A percentile compares a stretch with the other conserved stretches of the same genome.
phyloP scores from a whole-genome alignment of 306 rosid species.

The Delonix regia region DNA sequence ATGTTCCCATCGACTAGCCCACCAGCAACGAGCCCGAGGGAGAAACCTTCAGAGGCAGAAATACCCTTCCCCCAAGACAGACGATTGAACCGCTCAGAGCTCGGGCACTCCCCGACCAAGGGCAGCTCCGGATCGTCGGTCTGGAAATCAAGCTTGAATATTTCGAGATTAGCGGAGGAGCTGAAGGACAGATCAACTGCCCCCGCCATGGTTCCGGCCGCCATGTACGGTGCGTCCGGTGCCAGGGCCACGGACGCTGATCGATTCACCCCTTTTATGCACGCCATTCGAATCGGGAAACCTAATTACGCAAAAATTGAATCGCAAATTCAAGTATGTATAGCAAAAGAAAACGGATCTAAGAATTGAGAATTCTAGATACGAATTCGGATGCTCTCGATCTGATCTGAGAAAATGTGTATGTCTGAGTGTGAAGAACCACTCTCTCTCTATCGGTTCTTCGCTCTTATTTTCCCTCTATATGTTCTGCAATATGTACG shows the following conservation, averaged over 20 bases:
- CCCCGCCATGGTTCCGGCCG: slow-evolving; percentile 98
- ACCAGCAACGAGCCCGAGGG: slow-evolving; percentile 89
- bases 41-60: slow-evolving; percentile 58
- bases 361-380: neutral
- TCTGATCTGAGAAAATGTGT: slow-evolving; percentile 20
- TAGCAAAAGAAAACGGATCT: neutral
- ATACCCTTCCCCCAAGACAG: slow-evolving; percentile 76
- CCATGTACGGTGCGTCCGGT: slow-evolving; percentile 94
- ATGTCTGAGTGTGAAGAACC: neutral
- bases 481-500: neutral
- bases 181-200: slow-evolving; percentile 98
- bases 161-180: slow-evolving; percentile 92
- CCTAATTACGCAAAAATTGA: neutral
- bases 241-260: slow-evolving; percentile 96
- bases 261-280: slow-evolving; percentile 84
- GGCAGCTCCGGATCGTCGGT: slow-evolving; percentile 87
- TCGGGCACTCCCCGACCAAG: slow-evolving; percentile 73
- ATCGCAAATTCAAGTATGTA: neutral
- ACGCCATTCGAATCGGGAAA: slow-evolving; percentile 61
- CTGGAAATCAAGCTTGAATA: slow-evolving; percentile 96
- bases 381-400: neutral
- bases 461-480: neutral
- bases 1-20: slow-evolving; percentile 93
- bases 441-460: neutral
- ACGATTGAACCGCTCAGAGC: slow-evolving; percentile 89